A percentile compares a stretch with the other conserved stretches of the same genome.
Conservation (phyloP, 257 asterid genomes). For the Forsythia viridissima region DNA sequence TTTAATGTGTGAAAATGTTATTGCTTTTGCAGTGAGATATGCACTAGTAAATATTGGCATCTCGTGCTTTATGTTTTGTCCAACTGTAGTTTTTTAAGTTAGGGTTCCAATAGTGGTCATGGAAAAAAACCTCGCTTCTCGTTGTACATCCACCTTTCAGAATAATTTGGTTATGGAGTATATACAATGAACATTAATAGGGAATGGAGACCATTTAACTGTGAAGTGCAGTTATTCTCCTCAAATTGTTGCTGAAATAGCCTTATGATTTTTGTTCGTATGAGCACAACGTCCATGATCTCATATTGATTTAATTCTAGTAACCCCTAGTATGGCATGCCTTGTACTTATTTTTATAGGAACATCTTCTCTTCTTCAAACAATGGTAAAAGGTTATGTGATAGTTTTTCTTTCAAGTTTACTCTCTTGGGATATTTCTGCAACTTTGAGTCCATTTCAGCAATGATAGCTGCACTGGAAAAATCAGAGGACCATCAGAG, state of each 20-base stretch:
- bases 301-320: not conserved
- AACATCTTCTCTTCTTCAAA: not conserved
- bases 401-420: not conserved
- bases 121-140: not conserved
- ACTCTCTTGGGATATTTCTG: not conserved
- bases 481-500: constrained; percentile 43
- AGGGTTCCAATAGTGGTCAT: not conserved
- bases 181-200: not conserved
- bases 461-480: constrained; percentile 59
- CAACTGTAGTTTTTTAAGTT: not conserved
- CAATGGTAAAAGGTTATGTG: not conserved
- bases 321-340: not conserved
- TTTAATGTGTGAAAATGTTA: not conserved
- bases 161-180: not conserved
- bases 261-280: not conserved
- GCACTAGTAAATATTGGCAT: not conserved
- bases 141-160: not conserved
- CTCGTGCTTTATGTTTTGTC: not conserved
- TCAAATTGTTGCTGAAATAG: not conserved
- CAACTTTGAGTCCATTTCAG: constrained; percentile 46
- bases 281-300: not conserved
- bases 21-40: not conserved
- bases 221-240: not conserved
- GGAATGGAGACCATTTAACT: not conserved
- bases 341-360: not conserved